phyloP scores from a whole-genome alignment of 2,329 filamentous ascomycete genomes.

The Aschersonia sp. region DNA sequence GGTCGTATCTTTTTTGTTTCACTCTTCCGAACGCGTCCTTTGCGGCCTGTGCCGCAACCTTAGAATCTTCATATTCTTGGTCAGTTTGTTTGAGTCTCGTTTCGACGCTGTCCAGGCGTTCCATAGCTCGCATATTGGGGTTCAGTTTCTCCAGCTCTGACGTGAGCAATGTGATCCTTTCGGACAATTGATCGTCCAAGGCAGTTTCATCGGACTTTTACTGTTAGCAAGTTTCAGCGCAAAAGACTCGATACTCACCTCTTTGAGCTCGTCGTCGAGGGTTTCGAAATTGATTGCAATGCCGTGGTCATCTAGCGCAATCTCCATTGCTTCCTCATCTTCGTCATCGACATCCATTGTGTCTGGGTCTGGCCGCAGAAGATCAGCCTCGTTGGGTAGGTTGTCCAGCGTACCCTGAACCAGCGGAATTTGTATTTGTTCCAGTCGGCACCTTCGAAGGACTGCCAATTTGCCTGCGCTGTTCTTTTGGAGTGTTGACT shows the following conservation, averaged over 20 bases:
- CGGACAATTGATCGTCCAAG: constrained; percentile 61
- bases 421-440: constrained; percentile 81
- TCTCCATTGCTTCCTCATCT: constrained; percentile 42
- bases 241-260: constrained; percentile 31
- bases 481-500: constrained; percentile 75
- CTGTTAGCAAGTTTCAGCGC: constrained; percentile 13
- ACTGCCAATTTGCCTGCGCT: constrained; percentile 72
- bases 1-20: constrained; percentile 69
- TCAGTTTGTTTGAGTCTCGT: constrained; percentile 71
- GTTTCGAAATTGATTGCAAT: constrained; percentile 78
- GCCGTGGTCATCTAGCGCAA: constrained; percentile 73
- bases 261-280: constrained; percentile 69
- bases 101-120: constrained; percentile 78
- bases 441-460: constrained; percentile 79
- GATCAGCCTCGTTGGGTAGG: constrained; percentile 73
- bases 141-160: constrained; percentile 84
- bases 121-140: constrained; percentile 91
- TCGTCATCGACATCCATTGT: constrained; percentile 83
- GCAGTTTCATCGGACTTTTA: constrained; percentile 57
- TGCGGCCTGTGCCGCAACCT: constrained; percentile 56
- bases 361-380: constrained; percentile 65
- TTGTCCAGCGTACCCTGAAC: constrained; percentile 64
- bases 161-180: constrained; percentile 61
- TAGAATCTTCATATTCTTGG: constrained; percentile 77
- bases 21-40: constrained; percentile 75